Evolutionary conservation across 2,329 filamentous ascomycete genomes (phyloP).

Genomic region (Aureobasidium uvarum): DNA sequence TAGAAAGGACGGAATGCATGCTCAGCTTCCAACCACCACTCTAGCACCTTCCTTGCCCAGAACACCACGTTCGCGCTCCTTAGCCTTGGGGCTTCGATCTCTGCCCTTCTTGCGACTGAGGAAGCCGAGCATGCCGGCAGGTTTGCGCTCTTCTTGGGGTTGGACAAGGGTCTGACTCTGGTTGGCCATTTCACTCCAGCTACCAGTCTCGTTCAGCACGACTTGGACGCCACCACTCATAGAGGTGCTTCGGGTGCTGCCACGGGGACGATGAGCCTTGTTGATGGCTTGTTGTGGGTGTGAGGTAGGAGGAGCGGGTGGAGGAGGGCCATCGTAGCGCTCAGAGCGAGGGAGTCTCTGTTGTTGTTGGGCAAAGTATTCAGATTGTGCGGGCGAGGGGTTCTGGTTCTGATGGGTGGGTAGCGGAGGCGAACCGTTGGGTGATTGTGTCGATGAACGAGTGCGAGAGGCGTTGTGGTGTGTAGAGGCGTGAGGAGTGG

Average conservation of each 20-base stretch:
- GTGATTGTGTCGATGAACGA: constrained; percentile 48
- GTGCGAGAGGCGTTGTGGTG: constrained; percentile 41
- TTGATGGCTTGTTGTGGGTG: constrained; percentile 33
- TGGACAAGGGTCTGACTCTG: constrained; percentile 71
- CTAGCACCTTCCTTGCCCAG: constrained; percentile 92
- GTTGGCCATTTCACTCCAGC: constrained; percentile 87
- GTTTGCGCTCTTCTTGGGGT: constrained; percentile 53
- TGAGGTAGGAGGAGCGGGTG: constrained; percentile 30
- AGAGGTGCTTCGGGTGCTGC: constrained; percentile 68
- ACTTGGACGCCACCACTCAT: constrained; percentile 85
- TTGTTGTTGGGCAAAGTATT: constrained; percentile 33
- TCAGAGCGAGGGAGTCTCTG: constrained; percentile 32
- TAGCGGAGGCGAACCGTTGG: constrained; percentile 50
- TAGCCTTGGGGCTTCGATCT: constrained; percentile 89
- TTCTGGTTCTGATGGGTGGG: constrained; percentile 30
- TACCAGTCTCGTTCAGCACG: constrained; percentile 82
- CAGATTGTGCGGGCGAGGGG: constrained; percentile 27
- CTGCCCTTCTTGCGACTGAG: constrained; percentile 84
- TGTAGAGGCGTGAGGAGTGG: constrained; percentile 40
- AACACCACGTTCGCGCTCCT: constrained; percentile 73
- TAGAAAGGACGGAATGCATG: not conserved
- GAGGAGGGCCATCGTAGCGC: constrained; percentile 34
- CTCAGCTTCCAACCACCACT: constrained; percentile 47
- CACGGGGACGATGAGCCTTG: constrained; percentile 49
- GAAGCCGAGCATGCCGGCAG: constrained; percentile 87